A percentile compares a stretch with the other conserved stretches of the same genome.
Evolutionary conservation across 2,329 filamentous ascomycete genomes (phyloP).

Genomic region (Alternaria dauci): DNA sequence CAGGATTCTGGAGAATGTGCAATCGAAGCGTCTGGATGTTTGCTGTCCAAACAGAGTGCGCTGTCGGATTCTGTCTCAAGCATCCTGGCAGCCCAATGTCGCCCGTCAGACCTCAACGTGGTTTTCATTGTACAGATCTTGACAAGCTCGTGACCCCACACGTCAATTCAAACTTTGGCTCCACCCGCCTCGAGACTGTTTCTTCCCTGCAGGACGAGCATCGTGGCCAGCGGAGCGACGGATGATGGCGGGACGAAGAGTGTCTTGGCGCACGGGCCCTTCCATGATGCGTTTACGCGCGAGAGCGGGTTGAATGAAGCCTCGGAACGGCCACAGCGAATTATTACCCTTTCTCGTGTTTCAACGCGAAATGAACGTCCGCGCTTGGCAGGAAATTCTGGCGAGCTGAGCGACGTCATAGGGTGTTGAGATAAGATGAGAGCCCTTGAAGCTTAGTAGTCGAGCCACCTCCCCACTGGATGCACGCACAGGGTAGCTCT

Average conservation of each 20-base stretch:
- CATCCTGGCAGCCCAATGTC: background rate
- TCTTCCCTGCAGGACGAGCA: background rate
- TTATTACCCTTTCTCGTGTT: background rate
- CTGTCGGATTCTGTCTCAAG: background rate
- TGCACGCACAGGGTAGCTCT: background rate
- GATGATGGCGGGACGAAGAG: conserved; percentile 5
- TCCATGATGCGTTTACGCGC: background rate
- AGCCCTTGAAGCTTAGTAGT: background rate
- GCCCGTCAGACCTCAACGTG: conserved; percentile 2
- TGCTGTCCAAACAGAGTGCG: background rate
- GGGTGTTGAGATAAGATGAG: background rate
- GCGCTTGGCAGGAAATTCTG: background rate
- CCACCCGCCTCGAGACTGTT: conserved; percentile 2
- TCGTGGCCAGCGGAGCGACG: conserved; percentile 5
- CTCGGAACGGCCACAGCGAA: conserved; percentile 2
- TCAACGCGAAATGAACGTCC: background rate
- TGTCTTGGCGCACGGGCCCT: background rate
- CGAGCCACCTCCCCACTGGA: background rate
- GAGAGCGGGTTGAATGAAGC: background rate
- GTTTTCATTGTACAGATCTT: background rate
- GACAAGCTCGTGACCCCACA: conserved; percentile 22
- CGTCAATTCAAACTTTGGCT: conserved; percentile 15
- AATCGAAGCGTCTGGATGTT: background rate
- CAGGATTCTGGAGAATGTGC: background rate
- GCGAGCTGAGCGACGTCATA: background rate